Base-by-base conservation (phyloP, 768 basidiomycete species). In the Trametes maxima region DNA sequence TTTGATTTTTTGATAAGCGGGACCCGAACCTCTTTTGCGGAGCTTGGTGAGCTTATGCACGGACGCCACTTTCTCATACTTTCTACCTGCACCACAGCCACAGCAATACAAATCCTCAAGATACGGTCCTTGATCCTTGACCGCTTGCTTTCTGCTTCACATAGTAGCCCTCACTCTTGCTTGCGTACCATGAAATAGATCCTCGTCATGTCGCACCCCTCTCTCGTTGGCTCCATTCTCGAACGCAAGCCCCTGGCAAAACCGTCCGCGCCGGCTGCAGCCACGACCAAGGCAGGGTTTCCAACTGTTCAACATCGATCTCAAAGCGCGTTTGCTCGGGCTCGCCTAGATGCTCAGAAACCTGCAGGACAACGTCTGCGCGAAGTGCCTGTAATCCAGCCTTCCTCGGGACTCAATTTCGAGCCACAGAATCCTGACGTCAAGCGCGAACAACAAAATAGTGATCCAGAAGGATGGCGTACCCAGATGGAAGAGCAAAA, bases 401-500 rank as follows among this genome's bases (percentile, higher is more conserved):
- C 69, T 12, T 53, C 68, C 17, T 48, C 59, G 21, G 58, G 64
- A 22, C 42, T 59, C 13, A 63, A 58, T n/a, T 13, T 16, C 14
- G 19, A 16, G 28, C 42, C 21, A 1, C 33, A 33, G 16, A 6
- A 22, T 13, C 39, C 59, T 21, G 47, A 21, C 21, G 13, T 60
- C 28, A 50, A 21, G 19, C 40, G 40, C 36, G 53, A 16, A 8
- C 14, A 36, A 24, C 28, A 13, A 39, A 42, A 25, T 21, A 35
- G 49, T 8, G 57, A 56, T 14, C 19, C 60, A 1, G 69, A 68
- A 35, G 66, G 77, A 49, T 86, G 88, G 82, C 77, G 83, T 57
- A 74, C 73, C 11, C 84, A 84, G 66, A 82, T 87, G 54, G 85
- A 83, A 65, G 77, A 78, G 56, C 89, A 93, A 68, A 95, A 95